These are phyloP conservation scores for Picea sitchensis DNA, from an alignment of 75 land plant genomes.

Conservation along the genomic window DNA sequence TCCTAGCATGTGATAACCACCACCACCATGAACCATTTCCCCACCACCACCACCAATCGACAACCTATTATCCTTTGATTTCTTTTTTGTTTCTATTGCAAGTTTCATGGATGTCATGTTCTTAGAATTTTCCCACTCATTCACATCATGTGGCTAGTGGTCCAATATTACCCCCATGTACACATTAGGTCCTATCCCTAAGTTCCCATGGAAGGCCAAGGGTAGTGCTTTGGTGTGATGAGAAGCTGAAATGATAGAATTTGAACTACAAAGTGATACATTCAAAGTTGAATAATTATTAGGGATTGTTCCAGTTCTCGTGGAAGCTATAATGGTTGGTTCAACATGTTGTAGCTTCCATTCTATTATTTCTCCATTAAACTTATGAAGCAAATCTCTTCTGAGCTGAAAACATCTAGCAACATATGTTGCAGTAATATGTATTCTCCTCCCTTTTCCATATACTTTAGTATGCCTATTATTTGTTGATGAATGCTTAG, in stretches of 20 bases:
- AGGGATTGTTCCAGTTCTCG: no score
- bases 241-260: no score
- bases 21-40: constrained; percentile 11
- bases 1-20: constrained; percentile 40
- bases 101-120: constrained; percentile 8
- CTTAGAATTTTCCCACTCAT: constrained; percentile 18
- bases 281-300: constrained; percentile 40
- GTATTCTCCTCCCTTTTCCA: constrained; percentile 62
- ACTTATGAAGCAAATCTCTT: constrained; percentile 74
- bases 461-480: constrained; percentile 77
- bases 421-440: constrained; percentile 74
- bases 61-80: constrained; percentile 8
- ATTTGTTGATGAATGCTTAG: constrained; percentile 62
- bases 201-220: no score
- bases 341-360: constrained; percentile 71
- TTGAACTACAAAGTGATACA: constrained; percentile 48
- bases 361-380: constrained; percentile 78
- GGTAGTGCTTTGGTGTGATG: no score
- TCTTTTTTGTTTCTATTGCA: constrained; percentile 19
- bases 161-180: constrained; percentile 11
- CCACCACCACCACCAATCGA: constrained; percentile 12
- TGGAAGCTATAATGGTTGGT: no score
- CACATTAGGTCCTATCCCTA: neutral
- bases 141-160: no score
- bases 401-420: constrained; percentile 79